Base-by-base conservation (phyloP, 768 basidiomycete genomes). In the Tricholoma matsutake region DNA sequence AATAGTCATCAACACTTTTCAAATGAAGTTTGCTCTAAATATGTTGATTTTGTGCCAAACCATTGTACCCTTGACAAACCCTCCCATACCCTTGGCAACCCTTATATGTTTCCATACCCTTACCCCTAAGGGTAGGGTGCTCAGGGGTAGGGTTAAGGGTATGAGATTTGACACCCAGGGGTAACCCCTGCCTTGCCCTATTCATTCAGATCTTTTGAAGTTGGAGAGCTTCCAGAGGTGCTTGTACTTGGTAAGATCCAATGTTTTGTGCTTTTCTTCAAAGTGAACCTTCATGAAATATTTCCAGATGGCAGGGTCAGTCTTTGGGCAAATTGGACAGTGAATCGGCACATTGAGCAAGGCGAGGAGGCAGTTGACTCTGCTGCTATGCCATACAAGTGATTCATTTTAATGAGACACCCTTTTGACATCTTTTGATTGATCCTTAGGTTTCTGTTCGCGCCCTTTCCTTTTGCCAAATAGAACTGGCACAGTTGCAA, bases 241-340 rank as follows among this genome's bases (percentile, higher is more conserved):
- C n/a, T 54, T 37, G 43, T 68, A 63, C 13, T 63, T 51, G 11
- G 35, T n/a, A 31, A 64, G 25, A 1, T 35, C n/a, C 3, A 55
- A 32, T 1, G 22, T 47, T 39, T 51, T 41, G 53, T 72, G 70
- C 32, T 57, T 58, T 10, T 20, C 22, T 35, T 59, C 22, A 31
- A 69, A 61, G 43, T 71, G 70, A 11, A 31, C 49, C 34, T 66
- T 63, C 54, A 69, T 49, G 39, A 54, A 63, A 55, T 69, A 71
- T 16, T 47, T 39, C 22, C 29, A 43, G 29, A 43, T 39, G 20
- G 37, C 18, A 8, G 37, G 47, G 32, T 58, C 47, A 35, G 47
- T 13, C 16, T 32, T 51, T 2, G 34, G 41, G 47, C 32, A 58
- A 45, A 45, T 51, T 9, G 45, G 56, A 58, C 56, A 34, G 29